Evolutionary conservation across 2,329 filamentous ascomycete genomes (phyloP).

Genomic region (Fusarium floridanum): DNA sequence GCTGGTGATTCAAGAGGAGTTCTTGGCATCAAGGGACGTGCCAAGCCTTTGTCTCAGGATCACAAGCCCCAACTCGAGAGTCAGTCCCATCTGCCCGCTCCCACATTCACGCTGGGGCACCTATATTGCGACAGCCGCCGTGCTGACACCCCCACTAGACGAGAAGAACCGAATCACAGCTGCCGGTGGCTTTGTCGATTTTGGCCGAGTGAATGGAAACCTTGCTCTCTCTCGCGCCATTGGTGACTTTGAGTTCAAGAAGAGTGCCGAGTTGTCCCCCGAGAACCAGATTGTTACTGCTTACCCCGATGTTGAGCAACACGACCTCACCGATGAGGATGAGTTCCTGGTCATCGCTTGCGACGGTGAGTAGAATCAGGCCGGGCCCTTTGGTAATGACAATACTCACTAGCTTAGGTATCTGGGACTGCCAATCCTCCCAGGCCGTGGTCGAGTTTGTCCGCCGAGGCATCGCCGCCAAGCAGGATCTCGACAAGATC

Average conservation of each 20-base stretch:
- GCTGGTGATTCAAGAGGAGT: constrained; percentile 96
- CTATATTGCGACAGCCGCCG: constrained; percentile 12
- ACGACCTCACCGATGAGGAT: constrained; percentile 92
- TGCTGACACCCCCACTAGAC: constrained; percentile 63
- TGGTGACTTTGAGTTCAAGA: constrained; percentile 99
- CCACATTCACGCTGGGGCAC: constrained; percentile 27
- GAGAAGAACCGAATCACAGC: constrained; percentile 97
- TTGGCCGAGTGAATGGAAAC: constrained; percentile 98
- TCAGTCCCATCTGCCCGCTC: constrained; percentile 56
- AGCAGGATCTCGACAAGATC: constrained; percentile 93
- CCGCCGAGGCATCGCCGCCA: constrained; percentile 92
- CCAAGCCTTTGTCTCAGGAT: constrained; percentile 98
- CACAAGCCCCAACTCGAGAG: constrained; percentile 99
- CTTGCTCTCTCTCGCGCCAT: constrained; percentile 96
- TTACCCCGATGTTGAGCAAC: constrained; percentile 91
- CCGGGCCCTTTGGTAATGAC: constrained; percentile 17
- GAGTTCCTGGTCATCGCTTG: constrained; percentile 95
- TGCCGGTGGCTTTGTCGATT: constrained; percentile 97
- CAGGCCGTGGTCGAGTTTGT: constrained; percentile 98
- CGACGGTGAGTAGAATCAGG: constrained; percentile 74
- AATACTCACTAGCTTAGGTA: constrained; percentile 71
- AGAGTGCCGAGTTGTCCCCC: constrained; percentile 95
- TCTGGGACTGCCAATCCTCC: constrained; percentile 99
- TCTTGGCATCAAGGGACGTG: constrained; percentile 94
- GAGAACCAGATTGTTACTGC: constrained; percentile 99